Evolutionary conservation across 1,139 yeast species (phyloP), one percentile per base, ranked within the genome.

Genomic region (Wickerhamiella infanticola): DNA sequence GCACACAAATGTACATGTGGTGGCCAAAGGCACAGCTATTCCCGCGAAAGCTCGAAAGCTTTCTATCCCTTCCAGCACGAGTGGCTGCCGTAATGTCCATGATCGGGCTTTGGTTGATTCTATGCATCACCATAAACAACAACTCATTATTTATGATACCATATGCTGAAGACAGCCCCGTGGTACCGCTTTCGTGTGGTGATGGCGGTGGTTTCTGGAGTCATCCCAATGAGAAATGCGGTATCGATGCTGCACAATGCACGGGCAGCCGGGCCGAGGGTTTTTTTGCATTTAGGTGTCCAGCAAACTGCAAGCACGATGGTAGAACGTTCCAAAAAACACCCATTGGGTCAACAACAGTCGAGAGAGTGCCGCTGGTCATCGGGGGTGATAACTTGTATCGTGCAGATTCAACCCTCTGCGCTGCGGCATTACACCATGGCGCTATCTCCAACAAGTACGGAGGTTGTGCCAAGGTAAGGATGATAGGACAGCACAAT

Each of bases 401-500:
- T 57, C 68, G 98, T 50, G 90, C 85, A 0, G 98, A 90, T 61
- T 82, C 95, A 0, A 85, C 68, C 58, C 79, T 90, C 0, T 90
- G 98, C 62, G 93, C 88, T 0, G 80, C 96, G 1, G 97, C 94
- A 0, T 75, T 82, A 3, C 95, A 88, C 60, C 79, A 88, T 2
- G 95, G 96, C 1, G 58, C 77, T 0, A 65, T 86, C 1, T 78
- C 93, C 1, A 80, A 90, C 24, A 60, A 70, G 40, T 65, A 66
- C 50, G 98, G 98, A 2, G 97, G 97, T 0, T 81, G 94, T 60
- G 88, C 86, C 0, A 66, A 74, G 42, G 54, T 85, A 4, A 65
- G 77, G 5, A 79, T 77, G 60, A 59, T 65, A 3, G 88, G 90
- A 0, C 58, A 68, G 1, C 78, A 75, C 53, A 47, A 61, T 1